Evolutionary conservation across 139 green algal species (phyloP).

Genomic region (Chlamydomonas sp.): DNA sequence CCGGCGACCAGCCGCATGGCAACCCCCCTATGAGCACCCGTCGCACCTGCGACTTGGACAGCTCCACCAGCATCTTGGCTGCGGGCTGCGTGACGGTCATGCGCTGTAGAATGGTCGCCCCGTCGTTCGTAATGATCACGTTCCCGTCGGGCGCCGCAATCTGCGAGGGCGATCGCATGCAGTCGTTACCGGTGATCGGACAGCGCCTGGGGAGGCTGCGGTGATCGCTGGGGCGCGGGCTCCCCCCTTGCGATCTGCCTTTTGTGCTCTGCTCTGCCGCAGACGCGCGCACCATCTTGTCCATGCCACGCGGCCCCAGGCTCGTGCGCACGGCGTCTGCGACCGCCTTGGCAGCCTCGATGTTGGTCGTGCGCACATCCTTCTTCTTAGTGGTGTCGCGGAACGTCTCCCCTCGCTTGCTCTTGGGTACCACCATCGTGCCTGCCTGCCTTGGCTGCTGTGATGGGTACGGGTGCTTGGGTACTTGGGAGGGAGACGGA

Average conservation of each 20-base stretch:
- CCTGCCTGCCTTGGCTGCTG: no score
- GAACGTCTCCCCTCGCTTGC: conserved; percentile 13
- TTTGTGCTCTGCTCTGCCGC: no score
- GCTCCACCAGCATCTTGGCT: conserved; percentile 99
- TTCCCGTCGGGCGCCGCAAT: conserved; percentile 80
- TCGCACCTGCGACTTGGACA: conserved; percentile 93
- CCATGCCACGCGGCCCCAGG: conserved; percentile 93
- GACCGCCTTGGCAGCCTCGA: conserved; percentile 95
- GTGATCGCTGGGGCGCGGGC: no score
- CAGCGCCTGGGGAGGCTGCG: no score
- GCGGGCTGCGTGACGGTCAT: conserved; percentile 95
- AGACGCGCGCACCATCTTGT: conserved; percentile 98
- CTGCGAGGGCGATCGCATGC: conserved; percentile 31
- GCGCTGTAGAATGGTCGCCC: conserved; percentile 97
- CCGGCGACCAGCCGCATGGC: no score
- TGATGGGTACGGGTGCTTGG: not conserved
- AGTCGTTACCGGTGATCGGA: no score
- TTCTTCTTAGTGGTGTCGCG: conserved; percentile 82
- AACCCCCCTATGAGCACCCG: no score
- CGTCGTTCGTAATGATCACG: conserved; percentile 99
- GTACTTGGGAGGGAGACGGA: not conserved
- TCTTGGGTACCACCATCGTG: not conserved
- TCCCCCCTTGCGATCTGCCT: no score
- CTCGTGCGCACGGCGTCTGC: conserved; percentile 92
- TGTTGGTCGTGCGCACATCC: conserved; percentile 90